Conservation (phyloP, 768 basidiomycete species). For the Agaricus subrufescens region DNA sequence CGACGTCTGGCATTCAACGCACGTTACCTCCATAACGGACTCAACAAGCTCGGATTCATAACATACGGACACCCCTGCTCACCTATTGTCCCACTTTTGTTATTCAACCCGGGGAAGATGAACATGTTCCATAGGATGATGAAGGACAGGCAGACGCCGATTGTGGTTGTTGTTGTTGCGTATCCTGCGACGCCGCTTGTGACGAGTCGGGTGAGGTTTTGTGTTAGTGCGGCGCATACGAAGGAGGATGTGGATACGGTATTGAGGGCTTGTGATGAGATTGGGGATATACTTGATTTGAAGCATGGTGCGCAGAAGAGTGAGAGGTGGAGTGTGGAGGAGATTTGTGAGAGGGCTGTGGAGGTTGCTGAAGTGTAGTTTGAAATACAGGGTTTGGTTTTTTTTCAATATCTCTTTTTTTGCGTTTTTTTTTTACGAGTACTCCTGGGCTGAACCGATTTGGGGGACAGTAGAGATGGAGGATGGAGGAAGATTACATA, state of each 20-base stretch:
- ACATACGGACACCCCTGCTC: conserved; percentile 89
- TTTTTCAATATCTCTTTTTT: too few relatives aligned
- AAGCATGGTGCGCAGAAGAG: conserved; percentile 59
- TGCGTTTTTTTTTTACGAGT: too few relatives aligned
- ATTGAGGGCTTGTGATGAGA: conserved; percentile 83
- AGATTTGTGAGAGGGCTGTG: conserved; percentile 64
- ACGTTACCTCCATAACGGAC: conserved; percentile 82
- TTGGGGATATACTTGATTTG: conserved; percentile 86
- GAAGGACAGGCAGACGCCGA: conserved; percentile 72
- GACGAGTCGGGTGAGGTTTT: conserved; percentile 88
- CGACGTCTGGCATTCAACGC: conserved; percentile 93
- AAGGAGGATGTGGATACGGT: conserved; percentile 93
- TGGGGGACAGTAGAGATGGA: too few relatives aligned
- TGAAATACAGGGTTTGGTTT: neutral
- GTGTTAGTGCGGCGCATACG: conserved; percentile 91
- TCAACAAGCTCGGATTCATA: conserved; percentile 94
- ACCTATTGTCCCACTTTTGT: conserved; percentile 87
- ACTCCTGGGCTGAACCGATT: too few relatives aligned
- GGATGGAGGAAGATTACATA: too few relatives aligned
- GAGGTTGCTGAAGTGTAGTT: conserved; percentile 58
- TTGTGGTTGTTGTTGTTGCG: conserved; percentile 85
- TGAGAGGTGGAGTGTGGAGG: conserved; percentile 77
- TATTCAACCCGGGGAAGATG: conserved; percentile 96
- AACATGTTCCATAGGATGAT: conserved; percentile 86
- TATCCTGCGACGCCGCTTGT: conserved; percentile 90